Base-by-base conservation (phyloP, 257 asterid species). In the Primulina huaijiensis region DNA sequence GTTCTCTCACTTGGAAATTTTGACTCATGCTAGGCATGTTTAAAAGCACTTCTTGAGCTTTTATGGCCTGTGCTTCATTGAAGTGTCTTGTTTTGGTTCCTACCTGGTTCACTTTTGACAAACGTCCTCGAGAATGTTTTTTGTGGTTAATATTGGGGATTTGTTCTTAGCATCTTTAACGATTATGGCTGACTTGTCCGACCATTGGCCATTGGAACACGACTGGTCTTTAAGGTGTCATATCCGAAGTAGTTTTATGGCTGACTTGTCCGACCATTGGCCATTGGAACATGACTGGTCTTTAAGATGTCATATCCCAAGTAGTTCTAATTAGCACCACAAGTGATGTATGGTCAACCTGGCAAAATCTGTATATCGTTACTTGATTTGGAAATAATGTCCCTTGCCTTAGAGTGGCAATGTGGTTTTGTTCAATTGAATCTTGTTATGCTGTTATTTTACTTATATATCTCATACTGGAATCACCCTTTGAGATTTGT, bases 371-470 rank as follows among this genome's bases (percentile, higher is more conserved):
- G 2, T 16, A 14, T 2, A 50, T 46, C 16, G 57, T 50, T 50
- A 8, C 57, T 50, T 16, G 3, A 14, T 50, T 50, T 43, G 19
- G 55, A 50, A 43, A 50, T 50, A 16, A 16, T 50, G 57, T 5
- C 57, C 57, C 57, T 14, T 50, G 57, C 57, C 2, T 50, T 16
- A 17, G 57, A 14, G 57, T 17, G 21, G 57, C 57, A 50, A 17
- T 14, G n/a, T 46, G 9, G 34, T 64, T 23, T 23, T 52, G 12
- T 53, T 29, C 53, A 9, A 52, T 71, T 52, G 50, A 8, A 74
- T 23, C 30, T 50, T 71, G 73, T 43, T 16, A 31, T 46, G 53
- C 65, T 78, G 60, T 56, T 64, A 19, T 57, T 38, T 52, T 59
- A 59, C 71, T 30, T 14, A 55, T 25, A 25, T 17, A 62, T 74